phyloP scores from a whole-genome alignment of 2,329 filamentous ascomycete species.

The Tolypocladium pustulatum region DNA sequence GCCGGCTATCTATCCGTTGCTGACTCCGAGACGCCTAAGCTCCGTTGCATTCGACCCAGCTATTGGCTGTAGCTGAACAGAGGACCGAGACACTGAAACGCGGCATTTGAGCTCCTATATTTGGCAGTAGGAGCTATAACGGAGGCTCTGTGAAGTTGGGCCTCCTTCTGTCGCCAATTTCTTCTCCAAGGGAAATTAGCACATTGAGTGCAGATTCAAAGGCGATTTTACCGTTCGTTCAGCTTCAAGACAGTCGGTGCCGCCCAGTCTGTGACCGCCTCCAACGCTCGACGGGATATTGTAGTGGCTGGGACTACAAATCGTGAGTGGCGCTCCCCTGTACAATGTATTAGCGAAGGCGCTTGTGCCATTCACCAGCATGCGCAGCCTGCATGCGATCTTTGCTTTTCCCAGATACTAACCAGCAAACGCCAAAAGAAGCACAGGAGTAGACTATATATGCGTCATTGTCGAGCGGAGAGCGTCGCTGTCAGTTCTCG shows the following conservation, averaged over 20 bases:
- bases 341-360: no score
- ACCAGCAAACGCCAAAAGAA: background rate
- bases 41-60: background rate
- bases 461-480: slow-evolving; percentile 1
- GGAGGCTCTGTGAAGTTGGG: background rate
- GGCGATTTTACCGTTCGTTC: background rate
- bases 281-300: background rate
- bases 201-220: background rate
- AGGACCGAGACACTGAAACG: background rate
- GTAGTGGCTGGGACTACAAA: background rate
- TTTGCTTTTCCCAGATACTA: slow-evolving; percentile 2
- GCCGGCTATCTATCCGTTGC: background rate
- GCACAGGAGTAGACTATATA: background rate
- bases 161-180: background rate
- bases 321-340: background rate
- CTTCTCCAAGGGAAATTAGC: background rate
- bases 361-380: background rate
- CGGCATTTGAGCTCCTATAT: background rate
- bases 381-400: background rate
- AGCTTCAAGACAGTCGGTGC: background rate
- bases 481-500: slow-evolving; percentile 3
- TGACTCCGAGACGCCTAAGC: background rate
- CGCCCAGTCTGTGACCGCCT: background rate
- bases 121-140: background rate
- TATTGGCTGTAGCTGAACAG: background rate